These are phyloP conservation scores for Solanum acaule DNA, from an alignment of 257 asterid genomes.

Conservation along the genomic window DNA sequence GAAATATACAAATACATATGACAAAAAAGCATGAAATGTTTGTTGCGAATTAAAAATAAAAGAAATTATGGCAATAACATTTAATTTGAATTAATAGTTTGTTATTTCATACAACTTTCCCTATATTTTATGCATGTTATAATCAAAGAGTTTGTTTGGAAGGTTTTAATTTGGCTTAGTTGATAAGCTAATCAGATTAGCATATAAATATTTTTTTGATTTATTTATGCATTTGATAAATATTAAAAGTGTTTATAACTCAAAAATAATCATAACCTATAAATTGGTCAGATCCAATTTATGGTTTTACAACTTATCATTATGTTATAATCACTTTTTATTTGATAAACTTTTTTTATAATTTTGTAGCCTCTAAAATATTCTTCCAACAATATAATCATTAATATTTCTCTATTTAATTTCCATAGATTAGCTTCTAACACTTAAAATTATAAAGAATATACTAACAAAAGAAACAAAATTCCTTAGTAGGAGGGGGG, in stretches of 20 bases:
- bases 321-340: neutral
- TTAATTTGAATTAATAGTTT: too few relatives aligned
- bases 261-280: neutral
- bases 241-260: neutral
- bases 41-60: too few relatives aligned
- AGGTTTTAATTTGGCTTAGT: neutral
- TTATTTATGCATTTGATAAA: neutral
- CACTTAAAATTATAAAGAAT: neutral
- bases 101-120: too few relatives aligned
- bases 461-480: neutral
- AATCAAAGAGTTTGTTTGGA: neutral
- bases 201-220: neutral
- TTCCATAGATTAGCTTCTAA: neutral
- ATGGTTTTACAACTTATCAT: neutral
- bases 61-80: too few relatives aligned
- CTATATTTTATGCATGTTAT: neutral
- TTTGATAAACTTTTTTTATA: neutral
- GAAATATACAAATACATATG: too few relatives aligned
- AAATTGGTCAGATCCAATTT: neutral
- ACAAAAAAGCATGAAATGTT: too few relatives aligned
- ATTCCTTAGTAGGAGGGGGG: neutral
- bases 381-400: neutral
- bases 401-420: neutral
- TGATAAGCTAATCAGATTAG: neutral
- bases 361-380: neutral